These are phyloP conservation scores for Capsicum chinense DNA, from an alignment of 257 asterid genomes.

Conservation along the genomic window DNA sequence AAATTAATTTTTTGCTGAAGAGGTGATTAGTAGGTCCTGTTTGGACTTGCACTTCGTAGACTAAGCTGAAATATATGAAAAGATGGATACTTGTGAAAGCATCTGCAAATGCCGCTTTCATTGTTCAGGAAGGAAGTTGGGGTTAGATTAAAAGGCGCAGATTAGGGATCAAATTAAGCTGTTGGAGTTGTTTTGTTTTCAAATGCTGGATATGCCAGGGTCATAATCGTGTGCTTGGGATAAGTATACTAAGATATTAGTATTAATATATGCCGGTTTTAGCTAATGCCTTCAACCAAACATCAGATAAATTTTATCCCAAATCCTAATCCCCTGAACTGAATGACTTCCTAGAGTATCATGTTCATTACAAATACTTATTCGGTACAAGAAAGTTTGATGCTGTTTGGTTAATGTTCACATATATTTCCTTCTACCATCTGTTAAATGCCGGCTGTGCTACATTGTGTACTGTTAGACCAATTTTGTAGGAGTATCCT, in stretches of 20 bases:
- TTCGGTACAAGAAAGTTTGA: not conserved
- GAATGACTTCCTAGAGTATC: not conserved
- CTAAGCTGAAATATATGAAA: not conserved
- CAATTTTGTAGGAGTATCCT: not conserved
- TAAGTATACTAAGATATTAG: not conserved
- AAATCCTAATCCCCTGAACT: not conserved
- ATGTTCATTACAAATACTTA: not conserved
- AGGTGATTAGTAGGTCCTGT: not conserved
- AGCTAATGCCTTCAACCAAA: not conserved
- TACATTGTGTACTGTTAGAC: not conserved
- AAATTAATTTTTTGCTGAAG: not conserved
- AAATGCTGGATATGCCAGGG: not conserved
- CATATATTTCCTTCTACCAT: no score
- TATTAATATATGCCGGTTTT: not conserved
- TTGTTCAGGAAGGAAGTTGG: not conserved
- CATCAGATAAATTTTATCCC: not conserved
- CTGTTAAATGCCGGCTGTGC: no score
- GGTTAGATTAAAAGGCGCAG: not conserved
- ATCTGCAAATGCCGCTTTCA: not conserved
- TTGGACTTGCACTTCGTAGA: no score
- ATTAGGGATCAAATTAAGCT: not conserved
- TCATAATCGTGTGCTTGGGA: not conserved
- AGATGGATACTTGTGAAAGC: not conserved
- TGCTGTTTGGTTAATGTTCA: not conserved
- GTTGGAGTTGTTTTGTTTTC: not conserved